Conservation (phyloP, 768 basidiomycete species). For the Neoboletus magnificus region DNA sequence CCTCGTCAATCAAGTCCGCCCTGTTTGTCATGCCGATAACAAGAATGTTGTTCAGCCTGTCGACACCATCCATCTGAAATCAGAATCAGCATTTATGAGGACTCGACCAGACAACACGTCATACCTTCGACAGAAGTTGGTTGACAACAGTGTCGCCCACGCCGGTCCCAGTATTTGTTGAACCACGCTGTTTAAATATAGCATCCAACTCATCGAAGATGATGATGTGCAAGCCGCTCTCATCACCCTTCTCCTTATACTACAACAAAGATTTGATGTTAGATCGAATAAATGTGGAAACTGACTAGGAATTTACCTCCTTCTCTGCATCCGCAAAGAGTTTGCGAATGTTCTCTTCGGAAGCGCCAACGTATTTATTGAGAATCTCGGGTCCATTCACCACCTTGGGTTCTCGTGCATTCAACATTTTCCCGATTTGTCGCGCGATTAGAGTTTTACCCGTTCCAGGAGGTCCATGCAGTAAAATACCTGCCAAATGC, state of each 20-base stretch:
- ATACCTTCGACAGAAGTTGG: constrained; percentile 92
- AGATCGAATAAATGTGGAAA: not conserved
- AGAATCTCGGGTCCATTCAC: constrained; percentile 98
- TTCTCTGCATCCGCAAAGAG: constrained; percentile 98
- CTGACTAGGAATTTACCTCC: constrained; percentile 55
- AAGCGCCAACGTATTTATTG: constrained; percentile 95
- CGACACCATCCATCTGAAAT: constrained; percentile 95
- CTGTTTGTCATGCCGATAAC: constrained; percentile 99
- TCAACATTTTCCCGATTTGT: constrained; percentile 99
- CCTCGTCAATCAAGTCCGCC: constrained; percentile 98
- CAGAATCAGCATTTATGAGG: constrained; percentile 9
- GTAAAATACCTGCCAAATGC: constrained; percentile 67
- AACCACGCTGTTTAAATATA: constrained; percentile 97
- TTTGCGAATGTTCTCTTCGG: constrained; percentile 97
- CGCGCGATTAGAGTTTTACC: constrained; percentile 98
- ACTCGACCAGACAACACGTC: not conserved
- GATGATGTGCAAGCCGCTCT: constrained; percentile 97
- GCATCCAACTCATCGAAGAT: constrained; percentile 99
- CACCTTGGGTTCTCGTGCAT: constrained; percentile 95
- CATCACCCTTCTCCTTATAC: constrained; percentile 98
- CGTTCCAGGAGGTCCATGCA: constrained; percentile 96
- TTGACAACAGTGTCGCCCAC: constrained; percentile 99
- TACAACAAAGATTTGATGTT: constrained; percentile 28
- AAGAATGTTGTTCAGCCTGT: constrained; percentile 97
- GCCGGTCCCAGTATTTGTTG: constrained; percentile 85